Percentiles rank a stretch among this genome's conserved stretches.
These are phyloP conservation scores for Uromyces viciae-fabae DNA, from an alignment of 1,284 basidiomycete genomes.

Conservation along the genomic window DNA sequence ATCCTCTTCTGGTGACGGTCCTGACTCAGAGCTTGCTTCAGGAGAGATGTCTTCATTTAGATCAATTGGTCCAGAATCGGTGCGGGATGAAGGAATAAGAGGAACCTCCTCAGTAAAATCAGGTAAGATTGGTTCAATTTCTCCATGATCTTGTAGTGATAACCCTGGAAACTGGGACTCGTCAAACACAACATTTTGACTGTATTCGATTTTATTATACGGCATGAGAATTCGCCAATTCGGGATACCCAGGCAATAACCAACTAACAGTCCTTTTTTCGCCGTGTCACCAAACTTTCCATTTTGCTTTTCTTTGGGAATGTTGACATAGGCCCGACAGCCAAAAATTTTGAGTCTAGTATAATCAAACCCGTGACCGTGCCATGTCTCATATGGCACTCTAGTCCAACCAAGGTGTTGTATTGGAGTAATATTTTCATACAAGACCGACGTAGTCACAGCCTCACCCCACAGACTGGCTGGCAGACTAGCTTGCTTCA, in stretches of 20 bases:
- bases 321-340: background rate
- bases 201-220: too few relatives aligned
- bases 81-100: background rate
- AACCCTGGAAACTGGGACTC: background rate
- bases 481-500: constrained; percentile 51
- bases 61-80: too few relatives aligned
- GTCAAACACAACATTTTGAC: too few relatives aligned
- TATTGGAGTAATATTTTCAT: constrained; percentile 51
- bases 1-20: too few relatives aligned
- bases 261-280: background rate
- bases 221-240: constrained; percentile 4
- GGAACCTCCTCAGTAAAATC: background rate
- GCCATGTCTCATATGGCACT: background rate
- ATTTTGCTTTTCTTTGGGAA: background rate
- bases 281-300: background rate
- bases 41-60: too few relatives aligned
- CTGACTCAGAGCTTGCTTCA: too few relatives aligned
- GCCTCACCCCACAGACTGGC: constrained; percentile 55
- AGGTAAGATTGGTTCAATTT: background rate
- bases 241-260: background rate
- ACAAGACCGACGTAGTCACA: constrained; percentile 51
- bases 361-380: background rate
- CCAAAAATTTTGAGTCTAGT: background rate
- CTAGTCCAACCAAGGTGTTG: background rate
- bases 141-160: background rate